phyloP scores from a whole-genome alignment of 176 grass and related monocot genomes.

The Phoenix roebelenii region DNA sequence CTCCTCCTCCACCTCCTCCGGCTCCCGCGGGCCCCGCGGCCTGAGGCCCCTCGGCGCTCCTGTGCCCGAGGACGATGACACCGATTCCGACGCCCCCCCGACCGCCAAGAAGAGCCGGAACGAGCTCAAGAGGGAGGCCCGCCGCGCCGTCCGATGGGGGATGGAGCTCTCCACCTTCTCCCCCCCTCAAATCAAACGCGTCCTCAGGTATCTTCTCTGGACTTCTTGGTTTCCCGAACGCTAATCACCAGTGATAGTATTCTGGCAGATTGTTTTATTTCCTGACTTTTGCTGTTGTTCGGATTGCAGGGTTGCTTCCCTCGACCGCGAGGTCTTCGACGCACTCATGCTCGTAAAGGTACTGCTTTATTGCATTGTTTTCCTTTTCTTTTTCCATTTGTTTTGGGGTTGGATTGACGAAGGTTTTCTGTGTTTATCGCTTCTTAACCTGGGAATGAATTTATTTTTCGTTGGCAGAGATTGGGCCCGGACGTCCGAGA shows the following conservation, averaged over 20 bases:
- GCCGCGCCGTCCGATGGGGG: constrained; percentile 67
- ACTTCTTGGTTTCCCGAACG: too few species aligned
- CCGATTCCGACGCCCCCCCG: neutral
- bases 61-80: constrained; percentile 24
- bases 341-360: constrained; percentile 88
- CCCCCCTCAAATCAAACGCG: constrained; percentile 66
- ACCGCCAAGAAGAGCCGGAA: constrained; percentile 52
- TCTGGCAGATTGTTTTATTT: too few species aligned
- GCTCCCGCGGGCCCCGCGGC: constrained; percentile 2
- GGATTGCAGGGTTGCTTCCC: constrained; percentile 52
- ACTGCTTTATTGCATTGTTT: neutral
- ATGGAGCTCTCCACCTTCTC: constrained; percentile 78
- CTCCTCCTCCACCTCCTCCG: constrained; percentile 14
- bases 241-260: too few species aligned
- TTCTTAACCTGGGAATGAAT: neutral
- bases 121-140: constrained; percentile 76
- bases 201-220: constrained; percentile 33
- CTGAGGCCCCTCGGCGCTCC: constrained; percentile 30
- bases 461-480: constrained; percentile 35
- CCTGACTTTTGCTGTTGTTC: neutral
- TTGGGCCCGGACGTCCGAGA: constrained; percentile 77
- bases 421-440: neutral
- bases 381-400: neutral
- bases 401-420: neutral
- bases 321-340: constrained; percentile 72